A percentile compares a stretch with the other conserved stretches of the same genome.
phyloP scores from a whole-genome alignment of 345 rosid species.

The Streptanthus diversifolius region DNA sequence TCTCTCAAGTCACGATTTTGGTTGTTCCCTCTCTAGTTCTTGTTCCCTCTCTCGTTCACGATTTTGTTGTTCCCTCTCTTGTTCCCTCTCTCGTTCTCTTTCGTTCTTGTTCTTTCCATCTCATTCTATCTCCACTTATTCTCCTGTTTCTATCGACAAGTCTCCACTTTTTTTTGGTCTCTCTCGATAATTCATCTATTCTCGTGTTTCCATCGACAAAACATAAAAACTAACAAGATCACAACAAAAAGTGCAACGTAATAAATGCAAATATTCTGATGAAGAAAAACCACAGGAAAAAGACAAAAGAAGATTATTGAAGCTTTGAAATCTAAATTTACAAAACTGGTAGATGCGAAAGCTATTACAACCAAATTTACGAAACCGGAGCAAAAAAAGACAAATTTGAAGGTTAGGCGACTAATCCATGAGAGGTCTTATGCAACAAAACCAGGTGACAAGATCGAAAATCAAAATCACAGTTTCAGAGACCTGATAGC shows the following conservation, averaged over 20 bases:
- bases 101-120: too few relatives aligned
- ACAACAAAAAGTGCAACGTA: background rate
- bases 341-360: background rate
- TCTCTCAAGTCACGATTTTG: too few relatives aligned
- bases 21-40: too few relatives aligned
- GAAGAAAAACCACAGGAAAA: background rate
- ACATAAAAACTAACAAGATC: too few relatives aligned
- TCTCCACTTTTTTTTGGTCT: too few relatives aligned
- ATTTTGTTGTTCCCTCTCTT: too few relatives aligned
- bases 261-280: background rate
- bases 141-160: too few relatives aligned
- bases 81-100: too few relatives aligned
- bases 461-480: background rate
- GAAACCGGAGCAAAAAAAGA: background rate
- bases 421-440: background rate
- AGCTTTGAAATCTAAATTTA: background rate
- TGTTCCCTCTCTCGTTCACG: too few relatives aligned
- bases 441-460: background rate
- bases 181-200: too few relatives aligned
- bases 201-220: too few relatives aligned
- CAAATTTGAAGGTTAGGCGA: background rate
- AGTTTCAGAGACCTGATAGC: background rate
- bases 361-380: background rate
- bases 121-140: too few relatives aligned
- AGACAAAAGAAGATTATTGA: background rate